Conservation (phyloP, 148 eudicot species). For the Rhododendron vialii region DNA sequence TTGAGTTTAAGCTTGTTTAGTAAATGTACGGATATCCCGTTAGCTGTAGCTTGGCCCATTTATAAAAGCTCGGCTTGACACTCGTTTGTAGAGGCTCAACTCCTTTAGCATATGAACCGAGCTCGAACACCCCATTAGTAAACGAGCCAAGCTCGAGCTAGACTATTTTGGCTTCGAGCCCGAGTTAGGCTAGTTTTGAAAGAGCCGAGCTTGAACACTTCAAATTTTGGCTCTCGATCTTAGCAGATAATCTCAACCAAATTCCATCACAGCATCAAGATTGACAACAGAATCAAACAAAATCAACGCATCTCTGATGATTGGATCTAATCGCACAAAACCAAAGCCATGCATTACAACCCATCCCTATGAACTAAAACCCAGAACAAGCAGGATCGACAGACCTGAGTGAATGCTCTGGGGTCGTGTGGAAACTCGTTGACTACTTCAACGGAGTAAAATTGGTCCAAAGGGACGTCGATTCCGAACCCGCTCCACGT, state of each 20-base stretch:
- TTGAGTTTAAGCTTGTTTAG: not conserved
- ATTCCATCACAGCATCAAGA: not conserved
- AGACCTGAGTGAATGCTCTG: slow-evolving; percentile 78
- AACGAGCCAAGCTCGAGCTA: too few species aligned
- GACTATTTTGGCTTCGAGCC: not conserved
- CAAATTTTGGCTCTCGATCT: not conserved
- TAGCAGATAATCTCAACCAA: not conserved
- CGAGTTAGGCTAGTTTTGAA: not conserved
- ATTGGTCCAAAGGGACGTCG: slow-evolving; percentile 6
- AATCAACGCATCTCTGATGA: not conserved
- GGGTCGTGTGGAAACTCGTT: slow-evolving; percentile 86
- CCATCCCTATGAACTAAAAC: not conserved
- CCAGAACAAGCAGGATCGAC: not conserved
- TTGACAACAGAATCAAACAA: not conserved
- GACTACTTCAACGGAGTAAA: slow-evolving; percentile 47
- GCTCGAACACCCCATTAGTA: not conserved
- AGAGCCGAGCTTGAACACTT: not conserved
- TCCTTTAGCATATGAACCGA: not conserved
- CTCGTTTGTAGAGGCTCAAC: too few species aligned
- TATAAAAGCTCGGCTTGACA: too few species aligned
- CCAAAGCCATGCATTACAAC: not conserved
- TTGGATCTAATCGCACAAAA: not conserved
- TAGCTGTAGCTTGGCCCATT: not conserved
- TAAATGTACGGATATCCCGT: too few species aligned
- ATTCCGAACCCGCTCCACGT: slow-evolving; percentile 16